Evolutionary conservation across 2,329 filamentous ascomycete species (phyloP).

Genomic region (Aspergillus piperis): DNA sequence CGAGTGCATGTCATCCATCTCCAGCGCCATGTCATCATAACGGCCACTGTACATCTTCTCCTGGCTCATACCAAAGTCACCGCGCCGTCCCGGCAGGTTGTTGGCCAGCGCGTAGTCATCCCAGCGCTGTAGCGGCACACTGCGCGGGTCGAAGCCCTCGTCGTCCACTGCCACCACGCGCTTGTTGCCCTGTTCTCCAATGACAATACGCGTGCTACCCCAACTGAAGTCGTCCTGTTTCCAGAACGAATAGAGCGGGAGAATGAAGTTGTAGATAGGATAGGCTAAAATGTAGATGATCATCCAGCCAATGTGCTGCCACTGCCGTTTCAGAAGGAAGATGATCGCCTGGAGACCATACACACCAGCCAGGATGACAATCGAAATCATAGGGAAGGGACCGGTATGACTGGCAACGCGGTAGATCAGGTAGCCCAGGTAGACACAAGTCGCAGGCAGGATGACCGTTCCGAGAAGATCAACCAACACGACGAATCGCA

Average conservation of each 20-base stretch:
- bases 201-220: slow-evolving; percentile 97
- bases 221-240: slow-evolving; percentile 98
- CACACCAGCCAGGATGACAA: slow-evolving; percentile 84
- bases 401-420: slow-evolving; percentile 67
- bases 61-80: slow-evolving; percentile 66
- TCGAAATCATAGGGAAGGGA: slow-evolving; percentile 80
- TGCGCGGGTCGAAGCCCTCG: slow-evolving; percentile 85
- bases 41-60: slow-evolving; percentile 56
- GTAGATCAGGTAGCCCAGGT: slow-evolving; percentile 87
- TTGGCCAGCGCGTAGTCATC: slow-evolving; percentile 90
- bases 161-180: slow-evolving; percentile 82
- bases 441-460: slow-evolving; percentile 82
- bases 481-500: slow-evolving; percentile 94
- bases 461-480: slow-evolving; percentile 92
- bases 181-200: slow-evolving; percentile 89
- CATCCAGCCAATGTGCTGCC: slow-evolving; percentile 97
- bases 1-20: slow-evolving; percentile 98
- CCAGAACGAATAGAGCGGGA: slow-evolving; percentile 98
- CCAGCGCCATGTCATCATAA: slow-evolving; percentile 72
- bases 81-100: slow-evolving; percentile 87
- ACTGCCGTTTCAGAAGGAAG: slow-evolving; percentile 94
- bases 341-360: slow-evolving; percentile 96
- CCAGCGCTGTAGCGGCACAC: slow-evolving; percentile 93
- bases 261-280: slow-evolving; percentile 86
- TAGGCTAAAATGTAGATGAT: slow-evolving; percentile 89